phyloP scores from a whole-genome alignment of 495 filamentous ascomycete genomes.

The Platismatia glauca region DNA sequence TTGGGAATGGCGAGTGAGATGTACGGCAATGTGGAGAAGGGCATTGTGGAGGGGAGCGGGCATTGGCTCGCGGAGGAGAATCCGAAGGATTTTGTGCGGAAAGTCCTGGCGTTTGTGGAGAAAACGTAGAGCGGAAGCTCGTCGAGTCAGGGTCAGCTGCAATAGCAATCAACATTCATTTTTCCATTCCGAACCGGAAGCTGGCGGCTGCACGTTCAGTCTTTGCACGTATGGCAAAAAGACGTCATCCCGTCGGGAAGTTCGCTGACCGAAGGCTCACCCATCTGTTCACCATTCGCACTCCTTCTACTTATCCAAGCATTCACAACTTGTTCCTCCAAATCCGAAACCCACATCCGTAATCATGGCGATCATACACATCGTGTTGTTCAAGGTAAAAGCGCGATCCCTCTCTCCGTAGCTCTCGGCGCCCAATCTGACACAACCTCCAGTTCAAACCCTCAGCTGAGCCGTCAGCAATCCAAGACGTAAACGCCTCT shows the following conservation, averaged over 20 bases:
- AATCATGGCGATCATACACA: slow-evolving; percentile 16
- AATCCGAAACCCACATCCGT: neutral
- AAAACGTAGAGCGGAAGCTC: neutral
- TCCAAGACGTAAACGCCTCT: slow-evolving; percentile 1
- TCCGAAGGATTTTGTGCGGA: slow-evolving; percentile 32
- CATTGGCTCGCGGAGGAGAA: slow-evolving; percentile 38
- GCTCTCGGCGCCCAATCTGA: neutral
- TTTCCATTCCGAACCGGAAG: neutral
- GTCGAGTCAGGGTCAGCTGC: neutral
- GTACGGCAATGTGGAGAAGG: slow-evolving; percentile 26
- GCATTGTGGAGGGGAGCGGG: slow-evolving; percentile 27
- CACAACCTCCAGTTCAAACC: slow-evolving; percentile 11
- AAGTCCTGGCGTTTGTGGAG: slow-evolving; percentile 28
- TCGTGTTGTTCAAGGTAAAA: slow-evolving; percentile 17
- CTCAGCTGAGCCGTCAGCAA: neutral
- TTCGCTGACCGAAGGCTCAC: neutral
- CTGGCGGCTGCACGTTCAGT: neutral
- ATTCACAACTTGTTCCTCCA: neutral
- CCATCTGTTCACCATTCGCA: too few species aligned
- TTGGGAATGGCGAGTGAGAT: slow-evolving; percentile 31
- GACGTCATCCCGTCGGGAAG: neutral
- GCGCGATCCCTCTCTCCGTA: neutral
- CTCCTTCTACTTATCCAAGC: too few species aligned
- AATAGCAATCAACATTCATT: neutral
- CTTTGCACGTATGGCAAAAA: neutral